These are phyloP conservation scores for Rhizopogon rudus DNA, from an alignment of 768 basidiomycete genomes.

Conservation along the genomic window DNA sequence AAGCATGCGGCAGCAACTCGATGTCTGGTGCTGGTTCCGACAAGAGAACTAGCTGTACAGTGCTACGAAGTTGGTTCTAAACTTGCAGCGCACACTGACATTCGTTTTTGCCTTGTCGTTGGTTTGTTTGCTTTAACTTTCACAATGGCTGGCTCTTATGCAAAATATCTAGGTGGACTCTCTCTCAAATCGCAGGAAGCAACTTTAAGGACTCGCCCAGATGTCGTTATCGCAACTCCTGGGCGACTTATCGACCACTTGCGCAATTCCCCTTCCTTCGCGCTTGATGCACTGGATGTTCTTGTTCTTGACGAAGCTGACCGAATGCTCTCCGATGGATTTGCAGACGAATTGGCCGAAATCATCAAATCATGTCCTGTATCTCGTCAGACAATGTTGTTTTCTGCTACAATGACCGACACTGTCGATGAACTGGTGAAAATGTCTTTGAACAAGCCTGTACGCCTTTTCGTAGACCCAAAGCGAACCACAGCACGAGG, in stretches of 20 bases:
- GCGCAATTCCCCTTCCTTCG: constrained; percentile 91
- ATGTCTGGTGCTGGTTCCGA: constrained; percentile 91
- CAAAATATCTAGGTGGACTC: constrained; percentile 66
- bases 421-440: constrained; percentile 90
- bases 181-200: constrained; percentile 91
- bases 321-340: constrained; percentile 93
- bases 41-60: constrained; percentile 93
- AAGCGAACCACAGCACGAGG: constrained; percentile 83
- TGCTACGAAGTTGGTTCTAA: constrained; percentile 90
- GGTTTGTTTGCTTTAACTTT: constrained; percentile 40
- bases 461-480: constrained; percentile 93
- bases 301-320: constrained; percentile 97
- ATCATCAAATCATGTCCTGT: constrained; percentile 87
- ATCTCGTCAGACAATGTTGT: constrained; percentile 95
- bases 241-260: constrained; percentile 98
- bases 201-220: constrained; percentile 80
- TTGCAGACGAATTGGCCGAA: constrained; percentile 90
- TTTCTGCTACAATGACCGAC: constrained; percentile 99
- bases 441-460: constrained; percentile 90
- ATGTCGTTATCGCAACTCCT: constrained; percentile 94
- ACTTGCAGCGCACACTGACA: constrained; percentile 82
- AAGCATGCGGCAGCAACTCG: constrained; percentile 82
- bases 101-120: constrained; percentile 87
- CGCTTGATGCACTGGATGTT: constrained; percentile 87
- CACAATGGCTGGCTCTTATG: constrained; percentile 3